Evolutionary conservation across 1,284 basidiomycete genomes (phyloP), one percentile per base, ranked within the genome.

Genomic region (Peniophora sp.): DNA sequence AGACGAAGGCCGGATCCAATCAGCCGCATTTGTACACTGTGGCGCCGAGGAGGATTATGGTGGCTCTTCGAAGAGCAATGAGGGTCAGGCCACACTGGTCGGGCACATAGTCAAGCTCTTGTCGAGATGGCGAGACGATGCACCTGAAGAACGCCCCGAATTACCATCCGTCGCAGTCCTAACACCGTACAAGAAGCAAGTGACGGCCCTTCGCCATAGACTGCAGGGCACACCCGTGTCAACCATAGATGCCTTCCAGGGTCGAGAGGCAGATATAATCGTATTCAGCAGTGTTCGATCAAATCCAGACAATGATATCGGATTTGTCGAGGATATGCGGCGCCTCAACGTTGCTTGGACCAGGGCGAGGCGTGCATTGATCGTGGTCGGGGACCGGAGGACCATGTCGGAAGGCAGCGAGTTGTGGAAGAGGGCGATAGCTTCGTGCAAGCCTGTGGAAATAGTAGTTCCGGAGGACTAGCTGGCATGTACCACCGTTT

Each of bases 331-430:
- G 25, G 84, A 88, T 61, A 71, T 69, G 43, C 66, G 84, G 41
- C 63, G 85, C 55, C 65, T 85, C 60, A 89, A 89, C 60, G 87
- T 90, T 12, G 85, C 86, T 59, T 82, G 87, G 74, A 90, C 87
- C 8, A 66, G 88, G 2, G 83, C 87, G 2, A 71, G 74, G 59
- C 63, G 80, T 35, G 82, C 71, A 0, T 64, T 89, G 54, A 76
- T 88, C 47, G 71, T 89, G 20, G 69, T 89, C 16, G 85, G 86
- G 1, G 79, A 89, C 61, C 65, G 69, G 39, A 64, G 63, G 5
- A 89, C 85, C 22, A 69, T 87, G 66, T 59, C 61, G 46, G 66
- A 63, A 17, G 62, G 56, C 36, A 72, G 71, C 49, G 55, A 57
- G 17, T 57, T 80, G 38, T 83, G 80, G 79, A 74, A 67, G 56